phyloP scores from a whole-genome alignment of 108 stramenopile species.

The Pseudonitzschia multistriata region DNA sequence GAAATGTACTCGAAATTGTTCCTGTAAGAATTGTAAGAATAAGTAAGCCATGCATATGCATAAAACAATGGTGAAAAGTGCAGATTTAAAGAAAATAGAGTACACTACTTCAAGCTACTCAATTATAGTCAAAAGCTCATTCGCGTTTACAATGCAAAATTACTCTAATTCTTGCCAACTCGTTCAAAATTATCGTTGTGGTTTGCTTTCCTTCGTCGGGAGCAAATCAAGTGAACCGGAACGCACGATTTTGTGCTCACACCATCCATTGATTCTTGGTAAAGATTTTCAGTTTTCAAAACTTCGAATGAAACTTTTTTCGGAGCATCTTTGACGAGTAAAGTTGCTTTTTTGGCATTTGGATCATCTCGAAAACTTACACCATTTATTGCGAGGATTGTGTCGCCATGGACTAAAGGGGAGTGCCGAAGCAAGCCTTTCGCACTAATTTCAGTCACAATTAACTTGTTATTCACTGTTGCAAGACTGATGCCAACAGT shows the following conservation, averaged over 20 bases:
- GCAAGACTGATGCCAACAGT: conserved; percentile 20
- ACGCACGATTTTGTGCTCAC: not conserved
- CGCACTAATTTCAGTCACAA: conserved; percentile 13
- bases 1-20: conserved; percentile 53
- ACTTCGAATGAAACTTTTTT: conserved; percentile 18
- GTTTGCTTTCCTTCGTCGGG: conserved; percentile 3
- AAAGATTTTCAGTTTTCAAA: conserved; percentile 13
- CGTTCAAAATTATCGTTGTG: not conserved
- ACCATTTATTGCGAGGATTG: conserved; percentile 27
- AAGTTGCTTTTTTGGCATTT: conserved; percentile 7
- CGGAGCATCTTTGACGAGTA: conserved; percentile 7
- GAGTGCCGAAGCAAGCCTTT: conserved; percentile 18
- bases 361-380: conserved; percentile 19
- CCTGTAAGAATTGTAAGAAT: conserved; percentile 51
- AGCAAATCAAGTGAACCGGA: not conserved
- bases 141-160: not conserved
- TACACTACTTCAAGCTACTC: not conserved
- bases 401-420: conserved; percentile 22
- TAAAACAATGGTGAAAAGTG: not conserved
- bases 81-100: not conserved
- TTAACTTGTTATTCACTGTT: conserved; percentile 6
- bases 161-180: not conserved
- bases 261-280: not conserved
- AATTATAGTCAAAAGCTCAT: not conserved
- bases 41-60: not conserved